Conservation (phyloP, 2,329 filamentous ascomycete genomes). For the Paracoccidioides lutzii region DNA sequence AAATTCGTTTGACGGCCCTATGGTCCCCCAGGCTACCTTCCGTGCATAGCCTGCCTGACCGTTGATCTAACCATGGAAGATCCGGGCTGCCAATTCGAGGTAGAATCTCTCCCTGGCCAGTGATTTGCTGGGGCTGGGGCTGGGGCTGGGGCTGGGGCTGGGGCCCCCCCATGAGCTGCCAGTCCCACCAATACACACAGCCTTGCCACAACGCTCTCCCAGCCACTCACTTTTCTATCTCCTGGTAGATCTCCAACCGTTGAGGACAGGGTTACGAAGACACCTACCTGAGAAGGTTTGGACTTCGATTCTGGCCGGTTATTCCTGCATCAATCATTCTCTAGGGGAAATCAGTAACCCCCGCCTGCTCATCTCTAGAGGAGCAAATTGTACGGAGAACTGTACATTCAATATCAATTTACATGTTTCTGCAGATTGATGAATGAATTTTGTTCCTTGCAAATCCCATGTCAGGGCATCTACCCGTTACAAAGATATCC, state of each 20-base stretch:
- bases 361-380: not conserved
- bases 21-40: not conserved
- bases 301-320: not conserved
- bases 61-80: too few species aligned
- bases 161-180: not conserved
- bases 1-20: too few species aligned
- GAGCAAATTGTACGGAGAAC: too few species aligned
- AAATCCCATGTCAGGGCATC: not conserved
- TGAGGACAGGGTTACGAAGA: too few species aligned
- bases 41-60: not conserved
- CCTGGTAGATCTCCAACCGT: too few species aligned
- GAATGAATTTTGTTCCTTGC: not conserved
- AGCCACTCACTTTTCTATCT: too few species aligned
- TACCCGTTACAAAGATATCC: not conserved
- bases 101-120: not conserved
- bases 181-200: not conserved
- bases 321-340: too few species aligned
- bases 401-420: too few species aligned
- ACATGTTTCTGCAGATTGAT: too few species aligned
- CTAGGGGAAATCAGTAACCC: not conserved
- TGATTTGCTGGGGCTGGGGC: not conserved
- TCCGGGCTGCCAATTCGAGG: too few species aligned
- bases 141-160: too few species aligned
- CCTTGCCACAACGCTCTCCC: not conserved
- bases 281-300: too few species aligned